These are phyloP conservation scores for Phytophthora cryptogea DNA, from an alignment of 352 stramenopile species.

Conservation along the genomic window DNA sequence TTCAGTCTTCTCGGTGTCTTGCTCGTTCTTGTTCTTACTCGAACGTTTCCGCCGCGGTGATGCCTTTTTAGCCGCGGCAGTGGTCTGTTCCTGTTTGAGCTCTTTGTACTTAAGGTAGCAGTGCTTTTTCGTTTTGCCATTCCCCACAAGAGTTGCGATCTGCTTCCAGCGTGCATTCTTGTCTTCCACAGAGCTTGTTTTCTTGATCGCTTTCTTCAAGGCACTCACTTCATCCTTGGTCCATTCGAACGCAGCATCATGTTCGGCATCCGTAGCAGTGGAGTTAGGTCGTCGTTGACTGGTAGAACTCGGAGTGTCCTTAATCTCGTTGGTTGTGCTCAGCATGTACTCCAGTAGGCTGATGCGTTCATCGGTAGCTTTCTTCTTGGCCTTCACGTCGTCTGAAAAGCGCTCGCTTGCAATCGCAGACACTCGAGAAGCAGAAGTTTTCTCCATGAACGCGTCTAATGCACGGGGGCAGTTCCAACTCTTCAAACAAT, in stretches of 20 bases:
- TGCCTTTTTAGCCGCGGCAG: slow-evolving; percentile 33
- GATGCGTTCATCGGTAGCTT: slow-evolving; percentile 2
- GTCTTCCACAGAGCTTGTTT: slow-evolving; percentile 57
- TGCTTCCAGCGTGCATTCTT: slow-evolving; percentile 80
- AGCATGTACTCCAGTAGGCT: slow-evolving; percentile 63
- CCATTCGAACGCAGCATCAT: slow-evolving; percentile 39
- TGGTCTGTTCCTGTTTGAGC: slow-evolving; percentile 66
- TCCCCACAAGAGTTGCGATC: slow-evolving; percentile 62
- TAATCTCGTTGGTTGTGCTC: slow-evolving; percentile 22
- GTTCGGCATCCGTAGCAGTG: slow-evolving; percentile 28
- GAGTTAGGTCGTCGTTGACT: slow-evolving; percentile 8
- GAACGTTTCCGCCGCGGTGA: slow-evolving; percentile 27
- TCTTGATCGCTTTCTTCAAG: slow-evolving; percentile 79
- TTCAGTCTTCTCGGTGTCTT: neutral
- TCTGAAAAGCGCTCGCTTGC: slow-evolving; percentile 58
- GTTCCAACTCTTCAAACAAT: slow-evolving; percentile 67
- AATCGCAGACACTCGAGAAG: slow-evolving; percentile 21
- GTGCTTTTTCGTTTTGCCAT: slow-evolving; percentile 74
- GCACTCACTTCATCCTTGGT: slow-evolving; percentile 56
- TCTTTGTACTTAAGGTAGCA: slow-evolving; percentile 89
- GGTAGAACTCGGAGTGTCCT: slow-evolving; percentile 7
- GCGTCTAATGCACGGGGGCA: slow-evolving; percentile 59
- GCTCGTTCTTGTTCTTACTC: slow-evolving; percentile 15
- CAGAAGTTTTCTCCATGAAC: slow-evolving; percentile 44
- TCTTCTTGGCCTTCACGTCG: slow-evolving; percentile 62